phyloP scores from a whole-genome alignment of 2,329 filamentous ascomycete genomes.

The Xylaria sp. region DNA sequence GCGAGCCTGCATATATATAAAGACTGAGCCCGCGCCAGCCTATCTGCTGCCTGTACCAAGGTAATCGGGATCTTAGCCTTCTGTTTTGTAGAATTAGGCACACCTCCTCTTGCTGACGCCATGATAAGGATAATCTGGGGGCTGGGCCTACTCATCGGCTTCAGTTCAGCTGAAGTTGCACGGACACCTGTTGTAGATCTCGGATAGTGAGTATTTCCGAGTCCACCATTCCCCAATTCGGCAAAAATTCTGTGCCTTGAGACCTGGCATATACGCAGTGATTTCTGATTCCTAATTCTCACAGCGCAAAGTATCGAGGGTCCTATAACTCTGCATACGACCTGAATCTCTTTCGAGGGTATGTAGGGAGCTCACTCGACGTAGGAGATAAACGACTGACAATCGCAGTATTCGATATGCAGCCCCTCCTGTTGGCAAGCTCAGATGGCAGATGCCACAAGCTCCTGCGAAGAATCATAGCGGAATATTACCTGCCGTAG shows the following conservation, averaged over 20 bases:
- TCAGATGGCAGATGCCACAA: constrained; percentile 52
- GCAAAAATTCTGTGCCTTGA: no score
- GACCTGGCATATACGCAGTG: no score
- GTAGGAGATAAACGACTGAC: constrained; percentile 11
- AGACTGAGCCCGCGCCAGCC: not conserved
- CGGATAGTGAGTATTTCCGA: no score
- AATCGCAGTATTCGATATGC: constrained; percentile 50
- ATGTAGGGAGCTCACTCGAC: constrained; percentile 5
- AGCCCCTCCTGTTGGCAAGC: constrained; percentile 48
- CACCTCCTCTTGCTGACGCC: not conserved
- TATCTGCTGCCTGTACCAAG: no score
- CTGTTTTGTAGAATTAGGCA: not conserved
- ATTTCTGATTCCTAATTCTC: no score
- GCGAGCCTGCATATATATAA: not conserved
- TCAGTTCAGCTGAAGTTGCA: constrained; percentile 15
- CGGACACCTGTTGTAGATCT: constrained; percentile 46
- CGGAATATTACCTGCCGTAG: constrained; percentile 39
- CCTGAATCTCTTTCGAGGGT: constrained; percentile 55
- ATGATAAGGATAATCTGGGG: constrained; percentile 16
- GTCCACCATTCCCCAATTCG: no score
- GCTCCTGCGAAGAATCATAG: constrained; percentile 39
- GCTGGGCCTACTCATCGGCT: not conserved
- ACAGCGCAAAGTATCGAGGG: constrained; percentile 51
- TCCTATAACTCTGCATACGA: constrained; percentile 45
- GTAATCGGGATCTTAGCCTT: not conserved